A percentile compares a stretch with the other conserved stretches of the same genome.
These are phyloP conservation scores for Lactarius akahatsu DNA, from an alignment of 768 basidiomycete genomes.

Conservation along the genomic window DNA sequence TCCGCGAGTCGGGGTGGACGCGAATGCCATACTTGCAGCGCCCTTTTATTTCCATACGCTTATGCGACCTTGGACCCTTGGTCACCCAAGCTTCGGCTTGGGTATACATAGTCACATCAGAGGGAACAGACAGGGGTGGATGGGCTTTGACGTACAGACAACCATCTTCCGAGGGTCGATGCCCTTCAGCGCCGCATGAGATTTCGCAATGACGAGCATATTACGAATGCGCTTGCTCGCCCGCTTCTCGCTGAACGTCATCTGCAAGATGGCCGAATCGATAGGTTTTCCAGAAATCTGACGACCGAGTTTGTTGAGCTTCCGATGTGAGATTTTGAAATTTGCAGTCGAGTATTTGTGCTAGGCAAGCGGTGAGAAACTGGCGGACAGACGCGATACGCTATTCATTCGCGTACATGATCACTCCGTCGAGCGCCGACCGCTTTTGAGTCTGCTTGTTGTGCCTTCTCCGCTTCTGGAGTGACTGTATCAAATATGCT, in stretches of 20 bases:
- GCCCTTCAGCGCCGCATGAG: conserved; percentile 79
- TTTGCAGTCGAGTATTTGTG: conserved; percentile 91
- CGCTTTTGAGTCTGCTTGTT: conserved; percentile 7
- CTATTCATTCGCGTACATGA: conserved; percentile 16
- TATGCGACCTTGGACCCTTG: conserved; percentile 66
- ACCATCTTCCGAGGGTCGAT: conserved; percentile 70
- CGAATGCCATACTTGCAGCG: conserved; percentile 79
- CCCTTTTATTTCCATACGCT: conserved; percentile 77
- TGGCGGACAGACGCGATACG: not conserved
- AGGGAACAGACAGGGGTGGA: conserved; percentile 6
- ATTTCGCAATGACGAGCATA: conserved; percentile 82
- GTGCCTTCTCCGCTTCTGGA: conserved; percentile 1
- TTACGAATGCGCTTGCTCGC: conserved; percentile 83
- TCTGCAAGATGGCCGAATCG: conserved; percentile 93
- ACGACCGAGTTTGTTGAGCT: conserved; percentile 82
- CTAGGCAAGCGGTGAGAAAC: conserved; percentile 40
- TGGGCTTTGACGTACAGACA: conserved; percentile 60
- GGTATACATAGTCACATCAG: not conserved
- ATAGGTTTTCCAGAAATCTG: conserved; percentile 91
- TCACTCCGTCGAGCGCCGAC: conserved; percentile 21
- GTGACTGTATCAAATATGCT: conserved; percentile 48
- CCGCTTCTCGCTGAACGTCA: conserved; percentile 94
- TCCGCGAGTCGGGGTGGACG: conserved; percentile 68
- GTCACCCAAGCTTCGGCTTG: conserved; percentile 93
- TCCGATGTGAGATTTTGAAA: conserved; percentile 93